Base-by-base conservation (phyloP, 441 rosid genomes). In the Eruca vesicaria region DNA sequence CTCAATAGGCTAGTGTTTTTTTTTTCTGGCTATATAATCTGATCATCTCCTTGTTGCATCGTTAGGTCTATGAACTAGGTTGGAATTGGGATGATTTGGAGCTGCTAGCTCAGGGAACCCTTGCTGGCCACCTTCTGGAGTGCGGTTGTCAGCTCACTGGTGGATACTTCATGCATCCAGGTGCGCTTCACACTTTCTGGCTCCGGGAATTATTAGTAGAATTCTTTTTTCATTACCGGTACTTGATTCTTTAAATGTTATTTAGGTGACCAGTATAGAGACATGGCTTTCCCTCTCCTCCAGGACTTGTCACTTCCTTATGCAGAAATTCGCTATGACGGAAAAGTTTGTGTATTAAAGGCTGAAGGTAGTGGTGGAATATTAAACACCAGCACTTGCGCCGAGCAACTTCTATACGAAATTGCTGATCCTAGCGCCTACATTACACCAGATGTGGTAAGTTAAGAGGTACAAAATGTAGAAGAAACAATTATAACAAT, bases 111-210 rank as follows among this genome's bases (percentile, higher is more conserved):
- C 97, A 92, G 80, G 98, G 98, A 77, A 77, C 94, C 75, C 78
- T 94, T 66, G 97, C 95, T 59, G 96, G 97, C 55, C 98, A 94
- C 74, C 97, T 92, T 78, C 76, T 94, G 62, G 98, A 92, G 79
- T 94, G 98, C 43, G 97, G 98, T 78, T 92, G 97, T 82, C 98
- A 94, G 81, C 95, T 94, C 56, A 94, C 97, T 18, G 97, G 97
- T 64, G 98, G 98, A 71, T 94, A 90, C 84, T 94, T 89, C 89
- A 88, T 92, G 97, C 98, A 94, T 84, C 97, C 98, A 77, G 94
- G 98, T 94, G 66, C 79, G 41, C 35, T 75, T 77, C 57, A 21
- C 28, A 15, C 58, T 70, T 68, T 31, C 53, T 67, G 69, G 60
- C 61, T 28, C 69, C 7, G 33, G 69, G 58, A 56, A 45, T 14